phyloP scores from a whole-genome alignment of 371 early-diverging fungal genomes.

The Rhizopus delemar region DNA sequence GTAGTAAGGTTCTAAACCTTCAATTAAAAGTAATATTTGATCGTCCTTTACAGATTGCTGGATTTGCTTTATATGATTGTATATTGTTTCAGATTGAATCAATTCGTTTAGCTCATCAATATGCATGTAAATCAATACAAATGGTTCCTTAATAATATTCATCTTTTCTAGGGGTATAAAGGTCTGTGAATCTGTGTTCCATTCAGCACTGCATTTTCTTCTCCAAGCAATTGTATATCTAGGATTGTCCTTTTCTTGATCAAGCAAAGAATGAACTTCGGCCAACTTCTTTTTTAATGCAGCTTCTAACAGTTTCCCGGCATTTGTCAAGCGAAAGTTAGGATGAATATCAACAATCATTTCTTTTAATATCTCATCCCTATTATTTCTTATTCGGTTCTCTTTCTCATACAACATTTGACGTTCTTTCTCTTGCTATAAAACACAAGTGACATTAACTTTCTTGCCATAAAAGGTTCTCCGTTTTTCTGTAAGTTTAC shows the following conservation, averaged over 20 bases:
- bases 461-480: background rate
- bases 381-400: slow-evolving; percentile 38
- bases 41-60: slow-evolving; percentile 12
- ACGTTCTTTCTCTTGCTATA: slow-evolving; percentile 48
- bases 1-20: slow-evolving; percentile 57
- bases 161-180: slow-evolving; percentile 48
- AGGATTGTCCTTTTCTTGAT: slow-evolving; percentile 8
- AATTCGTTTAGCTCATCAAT: slow-evolving; percentile 35
- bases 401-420: slow-evolving; percentile 35
- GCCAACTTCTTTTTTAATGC: slow-evolving; percentile 40
- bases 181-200: slow-evolving; percentile 41
- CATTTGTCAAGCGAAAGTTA: slow-evolving; percentile 19
- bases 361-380: slow-evolving; percentile 49
- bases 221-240: slow-evolving; percentile 47
- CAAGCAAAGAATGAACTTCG: slow-evolving; percentile 16
- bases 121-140: slow-evolving; percentile 46
- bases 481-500: slow-evolving; percentile 10
- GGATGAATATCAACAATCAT: slow-evolving; percentile 58
- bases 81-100: slow-evolving; percentile 24
- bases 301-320: slow-evolving; percentile 39
- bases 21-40: slow-evolving; percentile 52
- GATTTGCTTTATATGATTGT: slow-evolving; percentile 24
- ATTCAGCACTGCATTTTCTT: slow-evolving; percentile 52
- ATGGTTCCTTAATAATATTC: slow-evolving; percentile 42
- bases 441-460: slow-evolving; percentile 7